Percentiles rank a stretch among this genome's conserved stretches.
phyloP scores from a whole-genome alignment of 805 yeast genomes.

The Suhomyces canberraensis region DNA sequence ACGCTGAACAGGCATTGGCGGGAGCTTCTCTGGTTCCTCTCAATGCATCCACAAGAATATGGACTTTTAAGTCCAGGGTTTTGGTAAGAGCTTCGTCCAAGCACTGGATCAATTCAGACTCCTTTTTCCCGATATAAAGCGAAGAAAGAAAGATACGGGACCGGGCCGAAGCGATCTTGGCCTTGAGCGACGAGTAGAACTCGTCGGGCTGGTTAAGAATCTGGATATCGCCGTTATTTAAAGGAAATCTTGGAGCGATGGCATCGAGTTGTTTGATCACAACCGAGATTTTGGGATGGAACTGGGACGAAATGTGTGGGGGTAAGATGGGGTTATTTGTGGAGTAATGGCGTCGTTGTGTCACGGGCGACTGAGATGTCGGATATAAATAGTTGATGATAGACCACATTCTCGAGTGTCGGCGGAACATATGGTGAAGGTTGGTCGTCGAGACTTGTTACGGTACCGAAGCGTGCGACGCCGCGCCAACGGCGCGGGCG shows the following conservation, averaged over 20 bases:
- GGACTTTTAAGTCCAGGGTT: slow-evolving; percentile 64
- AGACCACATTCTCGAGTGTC: slow-evolving; percentile 27
- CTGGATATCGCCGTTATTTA: slow-evolving; percentile 54
- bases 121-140: slow-evolving; percentile 80
- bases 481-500: too few relatives aligned
- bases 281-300: slow-evolving; percentile 44
- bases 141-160: slow-evolving; percentile 76
- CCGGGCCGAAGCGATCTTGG: slow-evolving; percentile 60
- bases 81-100: slow-evolving; percentile 55
- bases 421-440: too few relatives aligned
- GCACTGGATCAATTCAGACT: slow-evolving; percentile 68
- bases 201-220: slow-evolving; percentile 63
- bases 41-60: slow-evolving; percentile 78
- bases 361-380: slow-evolving; percentile 4
- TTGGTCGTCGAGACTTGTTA: too few relatives aligned
- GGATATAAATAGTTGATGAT: slow-evolving; percentile 23
- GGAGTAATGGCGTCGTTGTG: slow-evolving; percentile 13
- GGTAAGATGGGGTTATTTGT: slow-evolving; percentile 27
- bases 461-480: neutral
- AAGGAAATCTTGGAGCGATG: slow-evolving; percentile 64
- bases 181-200: slow-evolving; percentile 66
- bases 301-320: slow-evolving; percentile 19
- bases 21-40: slow-evolving; percentile 95
- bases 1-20: slow-evolving; percentile 62
- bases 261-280: slow-evolving; percentile 54